Evolutionary conservation across 2,329 filamentous ascomycete species (phyloP), one percentile per base, ranked within the genome.

Genomic region (Cryoendolithus antarcticus): DNA sequence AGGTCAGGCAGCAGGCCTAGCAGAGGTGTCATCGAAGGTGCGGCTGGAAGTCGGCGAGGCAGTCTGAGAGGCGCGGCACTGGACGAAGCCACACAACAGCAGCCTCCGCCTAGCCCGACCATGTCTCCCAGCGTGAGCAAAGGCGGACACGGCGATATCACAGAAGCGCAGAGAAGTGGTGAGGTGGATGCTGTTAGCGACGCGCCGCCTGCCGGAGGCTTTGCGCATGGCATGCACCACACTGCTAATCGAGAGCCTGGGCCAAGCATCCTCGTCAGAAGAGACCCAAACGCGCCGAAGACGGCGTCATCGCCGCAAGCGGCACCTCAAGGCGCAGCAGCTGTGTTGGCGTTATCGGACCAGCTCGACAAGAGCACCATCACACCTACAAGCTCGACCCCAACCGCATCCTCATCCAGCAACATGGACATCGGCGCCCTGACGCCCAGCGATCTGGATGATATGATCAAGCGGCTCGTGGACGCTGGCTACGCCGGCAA

Each of bases 161-260:
- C 74, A 55, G 81, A 81, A 34, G 88, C 86, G 32, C 83, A 93
- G 61, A 77, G 82, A 38, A 82, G 77, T 36, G 88, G 89, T 40
- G 91, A 98, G 61, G 86, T 98, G 32, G 91, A 93, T 54, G 79
- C 88, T 50, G 86, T 98, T 12, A 96, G 89, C 9, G 91, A 96
- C 56, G 80, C 81, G 43, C 89, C 88, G 21, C 86, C 86, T 2
- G 77, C 77, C 8, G 81, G 80, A 28, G 56, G 70, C 52, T 34
- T 34, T n/a, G 52, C 72, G 21, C 63, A 61, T 31, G 73, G 47
- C 65, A 75, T 62, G 33, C 65, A 64, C 38, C 66, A 52, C 34
- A 35, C 37, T 30, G 60, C 60, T 75, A 58, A 67, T 70, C 61
- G 72, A 41, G 76, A 82, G 48, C 84, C 86, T 0, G 86, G 85